Percentiles rank a stretch among this genome's conserved stretches.
phyloP scores from a whole-genome alignment of 495 filamentous ascomycete genomes.

The Penicillium parvum region DNA sequence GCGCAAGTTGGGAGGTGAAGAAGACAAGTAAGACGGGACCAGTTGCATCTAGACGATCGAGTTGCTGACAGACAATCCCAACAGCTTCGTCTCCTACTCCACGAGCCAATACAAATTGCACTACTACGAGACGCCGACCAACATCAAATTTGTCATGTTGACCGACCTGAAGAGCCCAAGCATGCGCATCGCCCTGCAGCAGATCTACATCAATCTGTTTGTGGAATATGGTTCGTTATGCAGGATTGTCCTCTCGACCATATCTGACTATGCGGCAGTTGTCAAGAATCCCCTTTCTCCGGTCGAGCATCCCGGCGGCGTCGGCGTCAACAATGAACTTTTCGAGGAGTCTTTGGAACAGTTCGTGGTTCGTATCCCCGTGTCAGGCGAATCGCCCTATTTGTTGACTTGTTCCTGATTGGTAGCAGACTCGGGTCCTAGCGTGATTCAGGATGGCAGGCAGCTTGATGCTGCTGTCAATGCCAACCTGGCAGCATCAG shows the following conservation, averaged over 20 bases:
- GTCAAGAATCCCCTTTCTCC: conserved; percentile 93
- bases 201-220: conserved; percentile 97
- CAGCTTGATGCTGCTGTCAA: background rate
- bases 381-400: background rate
- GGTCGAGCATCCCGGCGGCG: conserved; percentile 79
- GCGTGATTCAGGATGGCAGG: conserved; percentile 16
- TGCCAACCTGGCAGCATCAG: too few species aligned
- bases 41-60: too few species aligned
- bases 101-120: conserved; percentile 96
- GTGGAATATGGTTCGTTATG: conserved; percentile 77
- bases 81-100: conserved; percentile 79
- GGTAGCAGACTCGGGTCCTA: conserved; percentile 35
- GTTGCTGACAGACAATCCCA: too few species aligned
- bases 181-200: conserved; percentile 88
- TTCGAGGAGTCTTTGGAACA: conserved; percentile 90
- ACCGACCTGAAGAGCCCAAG: conserved; percentile 86
- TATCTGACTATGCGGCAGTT: conserved; percentile 46
- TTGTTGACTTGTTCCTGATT: conserved; percentile 24
- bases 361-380: conserved; percentile 55
- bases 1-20: conserved; percentile 83
- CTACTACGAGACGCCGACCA: conserved; percentile 97
- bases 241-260: background rate
- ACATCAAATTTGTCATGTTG: conserved; percentile 93
- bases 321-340: conserved; percentile 88
- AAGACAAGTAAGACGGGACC: conserved; percentile 61